These are phyloP conservation scores for Vitis amurensis DNA, from an alignment of 164 flowering plant genomes.

Conservation along the genomic window DNA sequence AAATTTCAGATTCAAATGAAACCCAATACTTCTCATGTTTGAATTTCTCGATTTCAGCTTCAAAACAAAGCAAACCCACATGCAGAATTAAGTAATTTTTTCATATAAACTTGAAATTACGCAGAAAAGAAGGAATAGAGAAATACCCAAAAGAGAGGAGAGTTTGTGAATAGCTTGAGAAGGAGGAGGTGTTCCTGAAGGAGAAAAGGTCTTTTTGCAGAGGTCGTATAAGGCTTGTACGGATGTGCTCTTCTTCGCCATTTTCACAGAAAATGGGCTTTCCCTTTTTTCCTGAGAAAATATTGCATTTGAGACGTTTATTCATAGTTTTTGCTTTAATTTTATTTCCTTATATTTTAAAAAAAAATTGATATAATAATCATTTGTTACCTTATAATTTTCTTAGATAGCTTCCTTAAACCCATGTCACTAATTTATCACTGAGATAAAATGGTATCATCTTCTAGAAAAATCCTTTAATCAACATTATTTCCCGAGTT, in stretches of 20 bases:
- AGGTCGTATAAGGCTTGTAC: constrained; percentile 68
- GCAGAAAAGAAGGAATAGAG: constrained; percentile 1
- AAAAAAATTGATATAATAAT: no score
- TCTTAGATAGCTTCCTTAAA: no score
- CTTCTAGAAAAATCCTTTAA: no score
- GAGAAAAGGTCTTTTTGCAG: constrained; percentile 60
- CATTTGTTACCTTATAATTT: no score
- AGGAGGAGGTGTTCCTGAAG: constrained; percentile 41
- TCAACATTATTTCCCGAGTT: no score
- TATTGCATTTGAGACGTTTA: background rate
- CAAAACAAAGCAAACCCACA: constrained; percentile 12
- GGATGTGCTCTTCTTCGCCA: constrained; percentile 26
- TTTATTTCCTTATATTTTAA: no score
- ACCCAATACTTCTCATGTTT: background rate
- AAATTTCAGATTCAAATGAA: no score
- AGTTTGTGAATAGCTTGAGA: constrained; percentile 50
- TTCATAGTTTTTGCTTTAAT: no score
- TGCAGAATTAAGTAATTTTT: constrained; percentile 1
- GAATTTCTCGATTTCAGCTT: background rate
- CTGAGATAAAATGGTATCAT: no score
- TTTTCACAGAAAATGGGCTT: no score
- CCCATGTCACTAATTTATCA: no score
- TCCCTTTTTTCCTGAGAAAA: background rate
- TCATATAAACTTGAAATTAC: constrained; percentile 3
- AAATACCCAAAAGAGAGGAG: constrained; percentile 66